Evolutionary conservation across 2,329 filamentous ascomycete species (phyloP), one percentile per base, ranked within the genome.

Genomic region (Tolypocladium cylindrosporum): DNA sequence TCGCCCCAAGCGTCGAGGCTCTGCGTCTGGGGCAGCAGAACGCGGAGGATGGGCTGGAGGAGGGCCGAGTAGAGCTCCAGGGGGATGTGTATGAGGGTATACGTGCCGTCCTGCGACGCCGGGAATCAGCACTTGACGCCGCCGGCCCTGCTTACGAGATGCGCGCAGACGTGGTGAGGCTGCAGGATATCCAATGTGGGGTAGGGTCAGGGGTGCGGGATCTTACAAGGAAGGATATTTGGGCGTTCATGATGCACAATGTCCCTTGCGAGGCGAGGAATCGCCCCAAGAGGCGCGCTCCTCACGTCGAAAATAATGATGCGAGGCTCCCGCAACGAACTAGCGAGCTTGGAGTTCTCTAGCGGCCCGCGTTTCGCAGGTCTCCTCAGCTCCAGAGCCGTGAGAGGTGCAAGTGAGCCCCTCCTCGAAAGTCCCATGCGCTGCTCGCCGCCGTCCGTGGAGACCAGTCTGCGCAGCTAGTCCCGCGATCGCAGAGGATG

Each of bases 61-160:
- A 97, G 90, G 62, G 80, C 82, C 6, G 87, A 78, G 72, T 96
- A 88, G 54, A 94, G 80, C 57, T 86, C 78, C 61, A 95, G 77
- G 1, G 93, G 92, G 59, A 97, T 92, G 72, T 97, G 92, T 67
- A 97, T 91, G 60, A 99, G 80, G 67, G 87, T 91, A 66, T 96
- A 85, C 62, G 86, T 87, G 64, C 91, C 91, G 67, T 96, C 88
- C 94, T 97, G 48, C 48, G 31, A 52, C 19, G 31, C 19, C 21
- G 5, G 13, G 11, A 3, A 37, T 52, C 21, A 52, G 48, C 3
- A 21, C 10, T 37, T 37, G 16, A n/a, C 1, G 48, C 19, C 2
- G 48, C 48, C 48, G n/a, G 14, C 13, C 75, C 13, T 34, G n/a
- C 10, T 10, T n/a, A 16, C 37, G 34, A 36, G 43, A 37, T 7